These are phyloP conservation scores for Musa acuminata DNA, from an alignment of 176 grass and related monocot species.

Conservation along the genomic window DNA sequence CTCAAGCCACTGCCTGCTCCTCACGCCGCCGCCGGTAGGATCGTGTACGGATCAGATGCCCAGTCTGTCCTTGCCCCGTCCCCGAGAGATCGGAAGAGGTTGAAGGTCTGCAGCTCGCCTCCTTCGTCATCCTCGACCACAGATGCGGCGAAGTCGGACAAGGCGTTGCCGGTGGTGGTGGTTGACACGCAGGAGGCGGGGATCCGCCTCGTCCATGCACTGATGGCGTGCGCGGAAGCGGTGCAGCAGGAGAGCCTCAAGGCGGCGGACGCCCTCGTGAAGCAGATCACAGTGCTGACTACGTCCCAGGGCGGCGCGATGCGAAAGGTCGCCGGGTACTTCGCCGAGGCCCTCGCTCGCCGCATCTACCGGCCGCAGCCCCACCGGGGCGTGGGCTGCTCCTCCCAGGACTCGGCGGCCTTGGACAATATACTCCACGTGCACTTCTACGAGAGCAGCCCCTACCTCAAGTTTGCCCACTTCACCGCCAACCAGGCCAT, in stretches of 20 bases:
- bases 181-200: slow-evolving; percentile 4
- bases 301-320: slow-evolving; percentile 12
- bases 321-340: slow-evolving; percentile 7
- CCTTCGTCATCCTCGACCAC: not conserved
- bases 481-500: slow-evolving; percentile 6
- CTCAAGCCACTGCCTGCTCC: not conserved
- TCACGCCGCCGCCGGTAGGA: not conserved
- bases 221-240: slow-evolving; percentile 6
- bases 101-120: not conserved
- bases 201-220: slow-evolving; percentile 10
- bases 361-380: slow-evolving; percentile 2
- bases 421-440: not conserved
- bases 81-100: not conserved
- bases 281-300: not conserved
- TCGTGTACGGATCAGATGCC: not conserved
- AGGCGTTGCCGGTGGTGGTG: slow-evolving; percentile 6
- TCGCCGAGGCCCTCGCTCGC: not conserved
- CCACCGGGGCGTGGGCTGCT: not conserved
- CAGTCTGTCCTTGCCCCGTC: not conserved
- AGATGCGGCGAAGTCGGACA: not conserved
- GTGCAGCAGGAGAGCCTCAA: slow-evolving; percentile 8
- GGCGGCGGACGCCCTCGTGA: slow-evolving; percentile 5
- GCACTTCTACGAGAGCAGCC: slow-evolving; percentile 4
- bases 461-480: slow-evolving; percentile 6
- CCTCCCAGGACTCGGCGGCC: not conserved